Evolutionary conservation across 2,329 filamentous ascomycete genomes (phyloP).

Genomic region (Helicocarpus griseus): DNA sequence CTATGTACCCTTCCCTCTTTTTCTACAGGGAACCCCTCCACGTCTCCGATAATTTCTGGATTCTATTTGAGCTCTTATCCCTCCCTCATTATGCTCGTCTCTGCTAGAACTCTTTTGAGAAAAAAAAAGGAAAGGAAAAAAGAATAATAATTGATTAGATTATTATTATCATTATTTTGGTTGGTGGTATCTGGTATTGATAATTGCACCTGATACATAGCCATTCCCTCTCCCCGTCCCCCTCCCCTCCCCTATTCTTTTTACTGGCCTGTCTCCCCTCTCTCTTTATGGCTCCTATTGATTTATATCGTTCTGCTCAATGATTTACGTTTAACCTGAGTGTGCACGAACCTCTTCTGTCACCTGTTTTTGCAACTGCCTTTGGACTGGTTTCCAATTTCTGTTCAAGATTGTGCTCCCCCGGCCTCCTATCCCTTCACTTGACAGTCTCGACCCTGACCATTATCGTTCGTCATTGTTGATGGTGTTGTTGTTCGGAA

Average conservation of each 20-base stretch:
- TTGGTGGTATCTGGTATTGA: not conserved
- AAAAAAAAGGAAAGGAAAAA: not conserved
- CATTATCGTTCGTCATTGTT: conserved; percentile 1
- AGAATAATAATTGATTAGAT: not conserved
- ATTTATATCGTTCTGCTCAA: not conserved
- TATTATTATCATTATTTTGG: not conserved
- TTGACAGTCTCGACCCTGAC: not conserved
- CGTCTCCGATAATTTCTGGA: conserved; percentile 1
- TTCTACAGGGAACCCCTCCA: not conserved
- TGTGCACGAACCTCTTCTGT: conserved; percentile 3
- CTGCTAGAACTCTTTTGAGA: not conserved
- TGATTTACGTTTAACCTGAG: not conserved
- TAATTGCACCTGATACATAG: not conserved
- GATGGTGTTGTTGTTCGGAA: not conserved
- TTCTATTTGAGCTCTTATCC: conserved; percentile 2
- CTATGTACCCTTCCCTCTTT: not conserved
- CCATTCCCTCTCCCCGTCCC: no score
- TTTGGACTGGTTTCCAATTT: conserved; percentile 3
- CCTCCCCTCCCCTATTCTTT: not conserved
- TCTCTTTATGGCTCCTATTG: not conserved
- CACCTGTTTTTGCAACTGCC: not conserved
- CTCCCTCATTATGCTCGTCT: not conserved
- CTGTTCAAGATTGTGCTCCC: conserved; percentile 1
- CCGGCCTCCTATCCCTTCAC: not conserved
- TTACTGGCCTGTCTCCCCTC: not conserved